Base-by-base conservation (phyloP, 2,329 filamentous ascomycete genomes). In the Cadophora gregata region DNA sequence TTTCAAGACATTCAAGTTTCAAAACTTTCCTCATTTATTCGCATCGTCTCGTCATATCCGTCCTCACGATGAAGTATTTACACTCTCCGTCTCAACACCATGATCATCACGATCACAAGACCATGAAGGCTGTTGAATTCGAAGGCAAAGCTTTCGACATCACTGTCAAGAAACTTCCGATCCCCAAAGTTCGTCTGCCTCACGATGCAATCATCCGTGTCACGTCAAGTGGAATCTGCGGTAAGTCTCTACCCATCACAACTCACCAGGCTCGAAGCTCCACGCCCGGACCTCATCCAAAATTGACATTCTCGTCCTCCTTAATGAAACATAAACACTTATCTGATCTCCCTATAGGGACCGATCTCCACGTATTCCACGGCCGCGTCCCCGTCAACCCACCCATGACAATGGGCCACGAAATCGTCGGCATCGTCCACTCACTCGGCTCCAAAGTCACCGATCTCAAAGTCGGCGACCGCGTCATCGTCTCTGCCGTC, bases 291-390 rank as follows among this genome's bases (percentile, higher is more conserved):
- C 42, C 21, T 47, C 42, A 21, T 1, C n/a, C 12, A 42, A 42
- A 2, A 42, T 19, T 16, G 14, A 16, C 38, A 42, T 19, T 2
- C 6, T 16, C 38, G 19, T 42, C 19, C 19, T 16, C 10, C 38
- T 42, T 16, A 42, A 47, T 3, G 8, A 1, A 47, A 6, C n/a
- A 3, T 1, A n/a, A n/a, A 19, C 19, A 14, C 21, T 58, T 5
- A 58, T 12, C 19, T 6, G 1, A 16, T 14, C 7, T 29, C 14
- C 9, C 21, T 10, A 19, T 10, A 58, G 61, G 61, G 36, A 82
- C 82, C 0, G 85, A 87, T 71, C 76, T 87, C 21, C 85, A 88
- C 71, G 86, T 86, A 64, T 71, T 79, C 16, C 76, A 78, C 0
- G 83, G 84, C 12, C 77, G 78, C 0, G 77, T 84, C 2, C 33